A percentile compares a stretch with the other conserved stretches of the same genome.
Conservation (phyloP, 2,329 filamentous ascomycete species). For the Fusarium sp. region DNA sequence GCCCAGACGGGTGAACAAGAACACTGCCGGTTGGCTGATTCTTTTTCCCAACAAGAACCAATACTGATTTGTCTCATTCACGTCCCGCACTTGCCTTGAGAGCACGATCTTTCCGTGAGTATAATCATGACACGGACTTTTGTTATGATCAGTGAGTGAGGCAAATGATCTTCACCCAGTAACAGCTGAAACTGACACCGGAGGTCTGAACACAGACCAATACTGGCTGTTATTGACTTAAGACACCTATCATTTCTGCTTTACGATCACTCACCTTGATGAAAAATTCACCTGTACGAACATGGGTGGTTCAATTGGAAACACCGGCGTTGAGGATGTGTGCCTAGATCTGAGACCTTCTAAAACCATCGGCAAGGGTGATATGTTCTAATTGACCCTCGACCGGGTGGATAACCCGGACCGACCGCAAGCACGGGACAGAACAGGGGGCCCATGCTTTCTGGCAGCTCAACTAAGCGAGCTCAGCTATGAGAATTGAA, state of each 20-base stretch:
- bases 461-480: slow-evolving; percentile 11
- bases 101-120: not conserved
- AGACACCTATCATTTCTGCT: not conserved
- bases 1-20: not conserved
- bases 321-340: slow-evolving; percentile 32
- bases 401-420: slow-evolving; percentile 36
- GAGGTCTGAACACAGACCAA: not conserved
- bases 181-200: slow-evolving; percentile 1
- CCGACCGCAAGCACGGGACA: slow-evolving; percentile 23
- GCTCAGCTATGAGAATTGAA: slow-evolving; percentile 23
- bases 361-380: slow-evolving; percentile 24
- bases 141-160: not conserved
- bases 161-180: not conserved
- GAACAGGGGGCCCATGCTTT: slow-evolving; percentile 23
- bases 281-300: not conserved
- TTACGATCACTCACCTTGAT: not conserved
- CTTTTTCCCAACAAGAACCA: not conserved
- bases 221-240: not conserved
- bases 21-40: not conserved
- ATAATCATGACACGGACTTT: not conserved
- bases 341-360: slow-evolving; percentile 25
- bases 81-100: not conserved
- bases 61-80: not conserved
- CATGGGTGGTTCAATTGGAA: slow-evolving; percentile 28
- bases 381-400: slow-evolving; percentile 18